Base-by-base conservation (phyloP, 2,329 filamentous ascomycete genomes). In the Setomelanomma holmii region DNA sequence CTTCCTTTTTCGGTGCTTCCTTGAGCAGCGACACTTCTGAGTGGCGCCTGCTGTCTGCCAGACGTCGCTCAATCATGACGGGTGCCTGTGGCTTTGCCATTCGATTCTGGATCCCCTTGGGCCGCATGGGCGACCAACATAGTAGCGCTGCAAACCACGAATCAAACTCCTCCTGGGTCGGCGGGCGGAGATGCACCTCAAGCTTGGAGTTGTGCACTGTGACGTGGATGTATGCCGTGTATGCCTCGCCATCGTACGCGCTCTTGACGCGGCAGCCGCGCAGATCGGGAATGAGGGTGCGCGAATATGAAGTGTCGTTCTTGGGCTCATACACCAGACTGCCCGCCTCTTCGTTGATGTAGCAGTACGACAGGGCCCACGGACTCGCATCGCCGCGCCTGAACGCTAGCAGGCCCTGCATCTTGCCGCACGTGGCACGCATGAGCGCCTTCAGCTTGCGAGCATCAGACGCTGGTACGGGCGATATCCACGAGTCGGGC, bases 131-230 rank as follows among this genome's bases (percentile, higher is more conserved):
- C 71, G 92, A 89, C 90, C 90, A 95, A 69, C 88, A 91, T 24
- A 93, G 79, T 39, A 95, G 75, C 6, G 90, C 90, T 12, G 90
- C 90, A 50, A 93, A 84, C 90, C 90, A 95, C 19, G 88, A 80
- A 62, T 93, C 89, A 59, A 88, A 85, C 65, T 93, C 89, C 17
- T 86, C 83, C 24, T 82, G 75, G 2, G 82, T 81, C 7, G 84
- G 72, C 12, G 90, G 88, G 30, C 87, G 83, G 51, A 95, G 76
- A 47, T 89, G 78, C 38, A 91, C 77, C 58, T 89, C 83, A 20
- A 85, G 72, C 6, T 82, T 82, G 21, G 81, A 80, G 39, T 84
- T 80, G 46, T 82, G 78, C 46, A 81, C 44, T 78, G 84, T 72
- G 33, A 83, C 75, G 56, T 82, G 78, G 44, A 83, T 77, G 56